Evolutionary conservation across 139 green algal genomes (phyloP).

Genomic region (Tetradesmus obliquus): DNA sequence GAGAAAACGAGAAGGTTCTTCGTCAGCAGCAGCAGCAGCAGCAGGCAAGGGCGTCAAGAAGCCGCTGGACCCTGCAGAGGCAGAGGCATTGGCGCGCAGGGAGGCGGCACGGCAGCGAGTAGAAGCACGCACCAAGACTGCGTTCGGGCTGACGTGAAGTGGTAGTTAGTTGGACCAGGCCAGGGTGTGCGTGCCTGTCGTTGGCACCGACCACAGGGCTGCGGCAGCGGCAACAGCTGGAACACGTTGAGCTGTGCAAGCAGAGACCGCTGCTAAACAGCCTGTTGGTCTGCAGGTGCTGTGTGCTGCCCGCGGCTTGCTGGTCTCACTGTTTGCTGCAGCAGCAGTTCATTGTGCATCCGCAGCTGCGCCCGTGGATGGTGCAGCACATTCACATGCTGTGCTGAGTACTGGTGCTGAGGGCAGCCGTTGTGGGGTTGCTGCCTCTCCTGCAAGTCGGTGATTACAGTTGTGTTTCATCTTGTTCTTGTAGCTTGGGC

Average conservation of each 20-base stretch:
- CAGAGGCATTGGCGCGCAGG: constrained; percentile 70
- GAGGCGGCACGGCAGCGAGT: constrained; percentile 82
- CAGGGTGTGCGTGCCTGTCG: too few relatives aligned
- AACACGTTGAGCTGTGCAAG: too few relatives aligned
- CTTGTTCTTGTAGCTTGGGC: too few relatives aligned
- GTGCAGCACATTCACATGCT: background rate
- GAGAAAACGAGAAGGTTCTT: constrained; percentile 45
- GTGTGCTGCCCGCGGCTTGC: background rate
- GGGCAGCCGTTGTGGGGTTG: too few relatives aligned
- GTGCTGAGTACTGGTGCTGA: too few relatives aligned
- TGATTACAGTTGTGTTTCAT: too few relatives aligned
- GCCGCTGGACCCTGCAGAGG: constrained; percentile 73
- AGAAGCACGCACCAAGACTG: constrained; percentile 69
- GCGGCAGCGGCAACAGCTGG: too few relatives aligned
- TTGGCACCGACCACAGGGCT: too few relatives aligned
- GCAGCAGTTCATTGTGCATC: background rate
- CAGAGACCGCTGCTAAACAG: too few relatives aligned
- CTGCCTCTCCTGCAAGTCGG: too few relatives aligned
- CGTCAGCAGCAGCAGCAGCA: background rate
- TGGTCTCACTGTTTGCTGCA: background rate
- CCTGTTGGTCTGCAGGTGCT: too few relatives aligned
- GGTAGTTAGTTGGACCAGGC: background rate
- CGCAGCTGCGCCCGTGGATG: background rate
- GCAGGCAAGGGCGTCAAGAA: constrained; percentile 49
- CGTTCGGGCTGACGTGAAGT: constrained; percentile 67